Conservation (phyloP, 129 eudicot species). For the Centrapalus pauciflorus region DNA sequence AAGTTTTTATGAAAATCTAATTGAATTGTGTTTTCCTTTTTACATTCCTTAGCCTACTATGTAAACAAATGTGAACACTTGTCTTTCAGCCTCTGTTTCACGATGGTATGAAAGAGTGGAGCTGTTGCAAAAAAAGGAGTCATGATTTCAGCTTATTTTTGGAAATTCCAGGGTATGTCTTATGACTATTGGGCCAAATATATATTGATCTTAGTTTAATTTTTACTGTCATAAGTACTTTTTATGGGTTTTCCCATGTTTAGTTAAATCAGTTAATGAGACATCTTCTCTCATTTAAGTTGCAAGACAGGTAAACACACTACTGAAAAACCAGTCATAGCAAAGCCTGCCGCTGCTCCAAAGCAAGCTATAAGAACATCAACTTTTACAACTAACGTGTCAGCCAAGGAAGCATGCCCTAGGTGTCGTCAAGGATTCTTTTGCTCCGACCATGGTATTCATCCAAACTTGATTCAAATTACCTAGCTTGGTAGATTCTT, state of each 20-base stretch:
- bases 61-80: slow-evolving; percentile 1
- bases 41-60: neutral
- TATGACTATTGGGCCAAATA: neutral
- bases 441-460: slow-evolving; percentile 91
- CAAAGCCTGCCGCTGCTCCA: slow-evolving; percentile 41
- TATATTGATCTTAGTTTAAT: neutral
- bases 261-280: neutral
- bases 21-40: neutral
- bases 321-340: slow-evolving; percentile 73
- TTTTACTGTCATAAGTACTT: neutral
- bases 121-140: slow-evolving; percentile 97
- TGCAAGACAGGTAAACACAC: slow-evolving; percentile 94
- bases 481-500: neutral
- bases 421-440: slow-evolving; percentile 97
- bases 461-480: neutral
- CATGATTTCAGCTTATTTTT: slow-evolving; percentile 92
- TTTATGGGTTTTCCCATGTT: neutral
- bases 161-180: slow-evolving; percentile 85
- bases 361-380: slow-evolving; percentile 34
- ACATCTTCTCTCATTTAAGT: slow-evolving; percentile 32
- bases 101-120: slow-evolving; percentile 99
- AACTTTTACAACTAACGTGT: slow-evolving; percentile 33
- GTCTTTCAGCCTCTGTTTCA: slow-evolving; percentile 82
- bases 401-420: slow-evolving; percentile 65
- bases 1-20: slow-evolving; percentile 25